These are phyloP conservation scores for Penicillium turbatum DNA, from an alignment of 495 filamentous ascomycete genomes.

Conservation along the genomic window DNA sequence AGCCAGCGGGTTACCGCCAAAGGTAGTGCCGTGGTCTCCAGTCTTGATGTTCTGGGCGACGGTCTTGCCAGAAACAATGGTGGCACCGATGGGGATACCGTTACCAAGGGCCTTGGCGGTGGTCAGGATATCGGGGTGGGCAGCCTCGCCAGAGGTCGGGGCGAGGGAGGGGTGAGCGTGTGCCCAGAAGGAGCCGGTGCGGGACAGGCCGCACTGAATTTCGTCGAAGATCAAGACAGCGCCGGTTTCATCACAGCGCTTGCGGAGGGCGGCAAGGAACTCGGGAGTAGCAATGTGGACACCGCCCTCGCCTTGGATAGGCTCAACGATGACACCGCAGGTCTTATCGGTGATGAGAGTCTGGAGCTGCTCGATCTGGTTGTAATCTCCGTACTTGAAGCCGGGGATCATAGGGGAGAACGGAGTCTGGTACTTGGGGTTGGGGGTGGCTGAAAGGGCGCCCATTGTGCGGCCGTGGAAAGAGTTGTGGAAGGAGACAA, in stretches of 20 bases:
- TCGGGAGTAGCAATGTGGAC: conserved; percentile 76
- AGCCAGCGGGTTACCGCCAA: conserved; percentile 90
- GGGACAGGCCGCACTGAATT: conserved; percentile 88
- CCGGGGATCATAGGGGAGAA: conserved; percentile 95
- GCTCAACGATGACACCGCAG: conserved; percentile 94
- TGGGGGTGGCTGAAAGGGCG: conserved; percentile 86
- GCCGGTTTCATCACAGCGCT: conserved; percentile 78
- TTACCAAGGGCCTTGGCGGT: conserved; percentile 95
- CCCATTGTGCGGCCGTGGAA: conserved; percentile 99
- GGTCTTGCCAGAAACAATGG: conserved; percentile 66
- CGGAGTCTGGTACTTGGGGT: conserved; percentile 94
- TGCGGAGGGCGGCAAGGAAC: conserved; percentile 73
- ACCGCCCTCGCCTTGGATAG: conserved; percentile 96
- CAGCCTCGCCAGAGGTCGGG: conserved; percentile 47
- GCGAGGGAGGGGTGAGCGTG: conserved; percentile 61
- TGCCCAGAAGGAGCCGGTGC: conserved; percentile 88
- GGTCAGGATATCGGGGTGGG: conserved; percentile 91
- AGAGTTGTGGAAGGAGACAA: conserved; percentile 82
- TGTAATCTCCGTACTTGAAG: conserved; percentile 81
- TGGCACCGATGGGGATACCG: conserved; percentile 90
- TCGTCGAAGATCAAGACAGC: conserved; percentile 92
- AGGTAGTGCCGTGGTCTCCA: conserved; percentile 96
- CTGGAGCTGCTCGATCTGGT: conserved; percentile 67
- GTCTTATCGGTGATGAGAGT: conserved; percentile 76
- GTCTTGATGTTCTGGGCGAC: conserved; percentile 81